Conservation (phyloP, 2,329 filamentous ascomycete genomes). For the Claviceps pazoutovae region DNA sequence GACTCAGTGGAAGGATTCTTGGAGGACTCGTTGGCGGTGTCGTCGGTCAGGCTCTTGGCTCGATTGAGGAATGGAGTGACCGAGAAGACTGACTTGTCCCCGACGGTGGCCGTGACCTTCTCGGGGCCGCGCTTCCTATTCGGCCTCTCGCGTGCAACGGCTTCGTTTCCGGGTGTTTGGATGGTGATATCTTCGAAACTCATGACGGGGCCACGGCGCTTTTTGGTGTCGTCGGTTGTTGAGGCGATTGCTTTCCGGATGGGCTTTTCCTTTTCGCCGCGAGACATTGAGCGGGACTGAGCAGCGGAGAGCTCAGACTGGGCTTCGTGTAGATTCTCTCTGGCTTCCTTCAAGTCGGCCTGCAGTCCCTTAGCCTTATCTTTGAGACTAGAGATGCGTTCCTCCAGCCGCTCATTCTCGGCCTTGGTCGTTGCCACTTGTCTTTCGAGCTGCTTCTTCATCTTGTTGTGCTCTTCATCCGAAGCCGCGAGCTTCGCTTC, state of each 20-base stretch:
- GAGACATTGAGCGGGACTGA: slow-evolving; percentile 7
- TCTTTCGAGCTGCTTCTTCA: slow-evolving; percentile 55
- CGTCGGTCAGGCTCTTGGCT: slow-evolving; percentile 39
- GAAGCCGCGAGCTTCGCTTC: too few species aligned
- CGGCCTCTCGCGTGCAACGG: slow-evolving; percentile 25
- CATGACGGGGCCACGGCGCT: slow-evolving; percentile 32
- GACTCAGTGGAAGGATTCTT: slow-evolving; percentile 8
- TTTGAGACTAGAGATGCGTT: slow-evolving; percentile 55
- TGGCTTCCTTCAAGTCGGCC: slow-evolving; percentile 54
- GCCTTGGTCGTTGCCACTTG: slow-evolving; percentile 55
- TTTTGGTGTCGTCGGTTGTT: slow-evolving; percentile 25
- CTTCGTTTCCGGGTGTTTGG: slow-evolving; percentile 31
- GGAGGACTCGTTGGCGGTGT: slow-evolving; percentile 16
- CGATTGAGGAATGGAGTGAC: slow-evolving; percentile 88
- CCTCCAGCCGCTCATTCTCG: slow-evolving; percentile 53
- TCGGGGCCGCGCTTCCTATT: slow-evolving; percentile 44
- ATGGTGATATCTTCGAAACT: slow-evolving; percentile 32
- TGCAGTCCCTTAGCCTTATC: slow-evolving; percentile 57
- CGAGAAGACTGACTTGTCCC: slow-evolving; percentile 84
- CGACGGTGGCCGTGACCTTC: slow-evolving; percentile 32
- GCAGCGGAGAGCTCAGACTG: slow-evolving; percentile 3
- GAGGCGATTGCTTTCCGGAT: slow-evolving; percentile 10
- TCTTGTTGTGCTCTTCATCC: neutral
- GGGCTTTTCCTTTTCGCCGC: slow-evolving; percentile 8
- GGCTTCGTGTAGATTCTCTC: slow-evolving; percentile 27